Evolutionary conservation across 2,329 filamentous ascomycete species (phyloP).

Genomic region (Cladophialophora exuberans): DNA sequence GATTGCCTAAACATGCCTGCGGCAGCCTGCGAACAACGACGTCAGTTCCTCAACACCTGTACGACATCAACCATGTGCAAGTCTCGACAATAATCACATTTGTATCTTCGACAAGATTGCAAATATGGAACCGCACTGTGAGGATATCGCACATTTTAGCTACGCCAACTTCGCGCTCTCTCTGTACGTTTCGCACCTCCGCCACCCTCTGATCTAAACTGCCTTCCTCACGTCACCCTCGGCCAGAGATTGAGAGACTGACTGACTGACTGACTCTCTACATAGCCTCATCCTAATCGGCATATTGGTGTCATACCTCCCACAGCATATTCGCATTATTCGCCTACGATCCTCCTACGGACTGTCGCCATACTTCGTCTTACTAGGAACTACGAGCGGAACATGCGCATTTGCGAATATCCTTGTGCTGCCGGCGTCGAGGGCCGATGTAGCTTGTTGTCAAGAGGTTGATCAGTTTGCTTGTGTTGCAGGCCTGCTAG

Average conservation of each 20-base stretch:
- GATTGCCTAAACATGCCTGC: slow-evolving; percentile 1
- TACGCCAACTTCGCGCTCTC: slow-evolving; percentile 34
- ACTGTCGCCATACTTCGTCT: slow-evolving; percentile 91
- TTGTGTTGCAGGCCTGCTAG: slow-evolving; percentile 82
- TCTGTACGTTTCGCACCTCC: slow-evolving; percentile 15
- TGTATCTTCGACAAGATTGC: neutral
- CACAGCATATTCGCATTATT: slow-evolving; percentile 92
- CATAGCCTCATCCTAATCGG: slow-evolving; percentile 75
- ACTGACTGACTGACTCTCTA: neutral
- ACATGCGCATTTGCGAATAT: slow-evolving; percentile 93
- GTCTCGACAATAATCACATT: neutral
- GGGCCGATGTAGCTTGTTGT: slow-evolving; percentile 84
- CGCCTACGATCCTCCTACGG: slow-evolving; percentile 83
- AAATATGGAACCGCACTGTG: slow-evolving; percentile 25
- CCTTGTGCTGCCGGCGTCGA: slow-evolving; percentile 79
- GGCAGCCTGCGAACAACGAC: neutral
- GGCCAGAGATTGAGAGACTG: neutral
- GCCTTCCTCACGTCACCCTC: neutral
- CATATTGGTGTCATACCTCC: slow-evolving; percentile 89
- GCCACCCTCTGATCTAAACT: too few relatives aligned
- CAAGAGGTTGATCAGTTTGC: slow-evolving; percentile 77
- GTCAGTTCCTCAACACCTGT: neutral
- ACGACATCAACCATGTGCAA: neutral
- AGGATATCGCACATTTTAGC: slow-evolving; percentile 29
- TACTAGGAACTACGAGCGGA: slow-evolving; percentile 88